Base-by-base conservation (phyloP, 768 basidiomycete genomes). In the Pilatotrama ljubarskyi region DNA sequence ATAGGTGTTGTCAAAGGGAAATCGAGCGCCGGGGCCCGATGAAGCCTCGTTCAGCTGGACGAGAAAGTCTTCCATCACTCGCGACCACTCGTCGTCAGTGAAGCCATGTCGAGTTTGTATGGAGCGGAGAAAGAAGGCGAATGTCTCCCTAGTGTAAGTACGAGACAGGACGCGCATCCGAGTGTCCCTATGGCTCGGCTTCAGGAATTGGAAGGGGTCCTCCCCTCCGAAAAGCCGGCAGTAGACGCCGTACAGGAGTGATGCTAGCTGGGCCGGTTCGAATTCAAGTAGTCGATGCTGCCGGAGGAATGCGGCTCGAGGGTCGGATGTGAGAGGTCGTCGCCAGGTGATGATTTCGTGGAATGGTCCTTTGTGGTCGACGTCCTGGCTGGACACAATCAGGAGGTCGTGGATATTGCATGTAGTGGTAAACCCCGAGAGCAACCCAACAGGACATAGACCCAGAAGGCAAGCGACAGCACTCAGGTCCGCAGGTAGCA, bases 101-200 rank as follows among this genome's bases (percentile, higher is more conserved):
- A 42, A 32, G 32, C 13, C 24, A 11, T 26, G 40, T 67, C 59
- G 76, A 77, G 38, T 82, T 68, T 15, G 49, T 1, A 52, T 14
- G 42, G 76, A 64, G 13, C 65, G 63, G 14, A 86, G 69, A 32
- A 86, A 68, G 1, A 72, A 55, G 1, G 72, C 81, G 49, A 85
- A 82, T 24, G 75, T 78, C 32, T 72, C 72, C n/a, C 84, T 77
- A 5, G 70, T 55, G 80, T 78, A 24, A n/a, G n/a, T n/a, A n/a
- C n/a, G n/a, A n/a, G n/a, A n/a, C n/a, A n/a, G n/a, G n/a, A n/a
- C n/a, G n/a, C n/a, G n/a, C n/a, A n/a, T n/a, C n/a, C n/a, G n/a
- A n/a, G n/a, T n/a, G n/a, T n/a, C 13, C 8, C 40, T 13, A 2
- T 29, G 20, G 3, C 17, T n/a, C 3, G 32, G 18, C 3, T 25